phyloP scores from a whole-genome alignment of 2,329 filamentous ascomycete species.

The Alternaria triticimaculans region DNA sequence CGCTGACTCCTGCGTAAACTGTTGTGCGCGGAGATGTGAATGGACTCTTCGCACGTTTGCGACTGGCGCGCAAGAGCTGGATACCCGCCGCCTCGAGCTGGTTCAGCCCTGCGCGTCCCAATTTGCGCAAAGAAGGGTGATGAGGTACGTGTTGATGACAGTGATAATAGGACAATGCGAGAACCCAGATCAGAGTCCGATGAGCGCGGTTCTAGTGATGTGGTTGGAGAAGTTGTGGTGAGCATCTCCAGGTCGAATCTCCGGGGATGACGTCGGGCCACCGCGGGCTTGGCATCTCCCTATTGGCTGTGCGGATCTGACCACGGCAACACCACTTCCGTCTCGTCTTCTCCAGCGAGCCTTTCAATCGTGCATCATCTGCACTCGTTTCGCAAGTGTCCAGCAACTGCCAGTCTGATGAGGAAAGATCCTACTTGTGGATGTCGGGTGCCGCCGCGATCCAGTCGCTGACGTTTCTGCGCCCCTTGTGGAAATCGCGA shows the following conservation, averaged over 20 bases:
- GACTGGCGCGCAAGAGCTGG: not conserved
- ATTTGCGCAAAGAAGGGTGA: not conserved
- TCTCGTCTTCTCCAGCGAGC: not conserved
- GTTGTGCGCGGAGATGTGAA: not conserved
- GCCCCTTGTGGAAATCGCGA: not conserved
- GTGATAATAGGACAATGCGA: not conserved
- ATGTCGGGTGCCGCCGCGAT: not conserved
- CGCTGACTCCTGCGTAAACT: not conserved
- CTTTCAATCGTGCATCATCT: not conserved
- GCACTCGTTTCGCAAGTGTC: not conserved
- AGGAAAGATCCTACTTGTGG: not conserved
- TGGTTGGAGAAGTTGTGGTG: not conserved
- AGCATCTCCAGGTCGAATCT: not conserved
- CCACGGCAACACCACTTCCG: not conserved
- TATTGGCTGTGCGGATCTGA: not conserved
- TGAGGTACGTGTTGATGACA: not conserved
- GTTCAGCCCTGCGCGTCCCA: not conserved
- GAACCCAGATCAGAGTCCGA: not conserved
- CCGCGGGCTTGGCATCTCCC: not conserved
- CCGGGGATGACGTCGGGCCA: not conserved
- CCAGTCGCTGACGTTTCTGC: not conserved
- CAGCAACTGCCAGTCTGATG: not conserved
- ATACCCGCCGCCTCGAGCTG: not conserved
- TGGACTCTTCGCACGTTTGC: rapidly evolving
- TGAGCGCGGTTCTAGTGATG: not conserved